Base-by-base conservation (phyloP, 139 green algal species). In the Microglena sp. region DNA sequence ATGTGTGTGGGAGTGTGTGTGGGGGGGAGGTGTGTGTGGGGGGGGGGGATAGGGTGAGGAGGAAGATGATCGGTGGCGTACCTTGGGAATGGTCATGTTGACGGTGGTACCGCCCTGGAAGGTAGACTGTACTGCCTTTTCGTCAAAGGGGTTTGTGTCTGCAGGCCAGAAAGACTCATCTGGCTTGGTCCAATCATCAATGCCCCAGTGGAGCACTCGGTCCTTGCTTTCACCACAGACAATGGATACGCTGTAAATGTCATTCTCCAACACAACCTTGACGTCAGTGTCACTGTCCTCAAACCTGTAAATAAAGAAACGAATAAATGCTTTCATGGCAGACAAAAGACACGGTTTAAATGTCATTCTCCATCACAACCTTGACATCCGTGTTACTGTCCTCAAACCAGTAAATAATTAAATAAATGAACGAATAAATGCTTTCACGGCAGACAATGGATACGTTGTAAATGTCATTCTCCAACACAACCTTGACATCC, bases 151-250 rank as follows among this genome's bases (percentile, higher is more conserved):
- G 5, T 54, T 15, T 24, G 33, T 65, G 68, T 59, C 44, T 0
- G 43, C 22, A 11, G 68, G 68, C 50, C 68, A 72, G 18, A 59
- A 3, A n/a, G 43, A 56, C 36, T 77, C 45, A 1, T 76, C 33
- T 2, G 83, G 73, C 34, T 77, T 68, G 2, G 60, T n/a, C 87
- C 87, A 94, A 60, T 90, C 83, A 55, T 94, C 80, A 5, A 86
- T 46, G 0, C 66, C 84, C 87, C 87, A 94, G 71, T 94, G 87
- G 70, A 94, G 70, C 58, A 83, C 28, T n/a, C 40, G 40, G 15
- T 50, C 18, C 40, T 50, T 50, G 15, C 15, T 18, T 18, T 50
- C 40, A 18, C 18, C 40, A 50, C 40, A 50, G 40, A 18, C 18
- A 18, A 50, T 50, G n/a, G n/a, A n/a, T n/a, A n/a, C n/a, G n/a